Evolutionary conservation across 1,139 yeast genomes (phyloP).

Genomic region (Candida sanyaensis): DNA sequence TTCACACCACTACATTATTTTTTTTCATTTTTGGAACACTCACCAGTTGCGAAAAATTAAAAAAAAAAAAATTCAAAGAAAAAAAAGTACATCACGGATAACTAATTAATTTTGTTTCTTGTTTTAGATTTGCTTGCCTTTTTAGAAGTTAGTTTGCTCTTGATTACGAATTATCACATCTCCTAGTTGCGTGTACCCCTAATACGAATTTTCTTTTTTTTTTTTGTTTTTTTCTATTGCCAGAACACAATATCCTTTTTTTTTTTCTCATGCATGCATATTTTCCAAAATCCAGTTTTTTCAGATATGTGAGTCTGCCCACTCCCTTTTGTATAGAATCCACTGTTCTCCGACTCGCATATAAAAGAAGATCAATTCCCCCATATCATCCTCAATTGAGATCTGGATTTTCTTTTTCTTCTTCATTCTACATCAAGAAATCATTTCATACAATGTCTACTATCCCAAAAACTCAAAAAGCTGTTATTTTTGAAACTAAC

Average conservation of each 20-base stretch:
- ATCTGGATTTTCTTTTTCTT: conserved; percentile 56
- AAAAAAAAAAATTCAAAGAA: too few species aligned
- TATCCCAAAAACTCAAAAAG: conserved; percentile 41
- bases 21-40: neutral
- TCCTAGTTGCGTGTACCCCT: neutral
- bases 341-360: neutral
- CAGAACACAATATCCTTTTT: neutral
- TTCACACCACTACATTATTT: conserved; percentile 1
- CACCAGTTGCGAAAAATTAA: conserved; percentile 2
- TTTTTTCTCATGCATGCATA: neutral
- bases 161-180: neutral
- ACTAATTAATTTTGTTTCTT: too few species aligned
- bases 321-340: neutral
- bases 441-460: conserved; percentile 10
- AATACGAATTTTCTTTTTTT: neutral
- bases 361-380: neutral
- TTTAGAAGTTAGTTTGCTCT: neutral
- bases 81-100: too few species aligned
- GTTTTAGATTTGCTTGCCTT: neutral
- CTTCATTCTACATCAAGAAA: conserved; percentile 2
- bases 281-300: neutral
- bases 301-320: conserved; percentile 2
- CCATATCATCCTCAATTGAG: neutral
- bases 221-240: too few species aligned
- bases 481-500: conserved; percentile 37